Conservation (phyloP, 768 basidiomycete species). For the Pulveroboletus ravenelii region DNA sequence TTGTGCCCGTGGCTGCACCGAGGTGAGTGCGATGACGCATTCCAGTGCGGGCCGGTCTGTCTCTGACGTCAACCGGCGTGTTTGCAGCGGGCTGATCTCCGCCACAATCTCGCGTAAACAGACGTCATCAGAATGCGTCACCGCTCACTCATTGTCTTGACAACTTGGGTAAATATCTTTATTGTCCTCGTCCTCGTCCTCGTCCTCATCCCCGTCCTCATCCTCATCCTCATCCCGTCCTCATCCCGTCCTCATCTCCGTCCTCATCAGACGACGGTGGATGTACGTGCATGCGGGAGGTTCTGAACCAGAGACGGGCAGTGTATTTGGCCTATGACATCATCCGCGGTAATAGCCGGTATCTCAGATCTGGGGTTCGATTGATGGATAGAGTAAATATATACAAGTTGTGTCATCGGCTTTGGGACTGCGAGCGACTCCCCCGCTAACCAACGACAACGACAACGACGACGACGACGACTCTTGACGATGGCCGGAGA, state of each 20-base stretch:
- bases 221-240: too few relatives aligned
- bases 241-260: too few relatives aligned
- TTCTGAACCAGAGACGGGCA: neutral
- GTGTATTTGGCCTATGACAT: constrained; percentile 23
- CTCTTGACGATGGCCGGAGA: constrained; percentile 60
- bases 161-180: too few relatives aligned
- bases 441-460: constrained; percentile 12
- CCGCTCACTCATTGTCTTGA: constrained; percentile 28
- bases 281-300: too few relatives aligned
- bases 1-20: constrained; percentile 80
- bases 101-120: constrained; percentile 51
- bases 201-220: too few relatives aligned
- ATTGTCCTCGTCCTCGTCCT: neutral
- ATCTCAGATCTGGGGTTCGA: constrained; percentile 34
- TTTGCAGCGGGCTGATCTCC: constrained; percentile 52
- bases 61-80: constrained; percentile 28
- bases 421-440: constrained; percentile 21
- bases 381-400: constrained; percentile 31
- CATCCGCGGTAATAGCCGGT: constrained; percentile 26
- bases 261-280: too few relatives aligned
- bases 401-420: constrained; percentile 37
- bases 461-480: constrained; percentile 1
- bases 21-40: constrained; percentile 49
- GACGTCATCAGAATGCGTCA: constrained; percentile 29
- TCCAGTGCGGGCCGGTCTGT: neutral